Conservation (phyloP, 1,284 basidiomycete genomes). For the Leccinum brunneo-olivaceum region DNA sequence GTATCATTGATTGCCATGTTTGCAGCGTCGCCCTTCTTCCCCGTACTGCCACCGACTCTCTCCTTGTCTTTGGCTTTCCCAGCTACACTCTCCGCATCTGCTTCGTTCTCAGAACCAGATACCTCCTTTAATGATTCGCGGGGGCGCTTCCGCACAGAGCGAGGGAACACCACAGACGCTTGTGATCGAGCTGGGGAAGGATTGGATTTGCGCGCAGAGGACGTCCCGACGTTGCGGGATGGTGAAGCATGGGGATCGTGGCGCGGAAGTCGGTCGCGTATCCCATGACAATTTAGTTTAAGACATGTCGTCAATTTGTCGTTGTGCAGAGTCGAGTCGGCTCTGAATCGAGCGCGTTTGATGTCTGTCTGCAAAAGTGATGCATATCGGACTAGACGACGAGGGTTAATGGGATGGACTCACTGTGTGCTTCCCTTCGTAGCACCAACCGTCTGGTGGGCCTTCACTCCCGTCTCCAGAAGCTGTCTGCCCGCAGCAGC, state of each 20-base stretch:
- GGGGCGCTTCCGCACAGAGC: slow-evolving; percentile 20
- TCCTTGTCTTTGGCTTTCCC: slow-evolving; percentile 8
- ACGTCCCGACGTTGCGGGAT: slow-evolving; percentile 2
- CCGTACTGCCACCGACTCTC: not conserved
- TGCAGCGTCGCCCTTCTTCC: slow-evolving; percentile 1
- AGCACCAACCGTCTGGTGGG: slow-evolving; percentile 78
- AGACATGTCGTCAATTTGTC: slow-evolving; percentile 64
- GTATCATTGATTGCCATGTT: slow-evolving; percentile 11
- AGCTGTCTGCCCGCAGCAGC: slow-evolving; percentile 62
- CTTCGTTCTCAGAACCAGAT: slow-evolving; percentile 22
- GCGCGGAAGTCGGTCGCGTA: slow-evolving; percentile 31
- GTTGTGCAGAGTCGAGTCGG: slow-evolving; percentile 58
- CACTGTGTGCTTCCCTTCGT: slow-evolving; percentile 73
- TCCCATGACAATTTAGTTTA: slow-evolving; percentile 44
- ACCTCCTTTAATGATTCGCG: slow-evolving; percentile 20
- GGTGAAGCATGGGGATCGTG: slow-evolving; percentile 10
- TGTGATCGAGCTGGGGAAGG: slow-evolving; percentile 24
- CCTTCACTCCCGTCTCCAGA: slow-evolving; percentile 73
- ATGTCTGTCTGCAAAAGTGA: slow-evolving; percentile 52
- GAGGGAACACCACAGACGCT: slow-evolving; percentile 9
- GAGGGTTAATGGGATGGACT: slow-evolving; percentile 21
- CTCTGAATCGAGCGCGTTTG: slow-evolving; percentile 70
- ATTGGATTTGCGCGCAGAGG: slow-evolving; percentile 21
- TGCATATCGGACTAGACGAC: not conserved
- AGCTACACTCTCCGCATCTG: slow-evolving; percentile 7